Percentiles rank a stretch among this genome's conserved stretches.
Conservation (phyloP, 2,329 filamentous ascomycete genomes). For the Apiospora rasikravindrae region DNA sequence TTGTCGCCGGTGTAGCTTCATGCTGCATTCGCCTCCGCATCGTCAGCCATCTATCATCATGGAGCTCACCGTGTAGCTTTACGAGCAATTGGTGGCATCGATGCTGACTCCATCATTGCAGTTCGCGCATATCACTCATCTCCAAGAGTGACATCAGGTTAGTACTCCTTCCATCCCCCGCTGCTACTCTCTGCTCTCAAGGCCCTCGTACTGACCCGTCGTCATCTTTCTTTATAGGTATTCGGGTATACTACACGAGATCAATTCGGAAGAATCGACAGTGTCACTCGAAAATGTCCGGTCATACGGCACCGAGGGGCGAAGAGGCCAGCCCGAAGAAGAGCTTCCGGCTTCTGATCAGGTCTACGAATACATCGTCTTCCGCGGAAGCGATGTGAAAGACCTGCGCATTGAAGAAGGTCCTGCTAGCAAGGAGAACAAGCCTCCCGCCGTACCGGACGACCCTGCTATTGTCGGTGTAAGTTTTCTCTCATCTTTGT, state of each 20-base stretch:
- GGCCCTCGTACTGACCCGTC: conserved; percentile 23
- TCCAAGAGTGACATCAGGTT: conserved; percentile 98
- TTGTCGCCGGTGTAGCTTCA: conserved; percentile 20
- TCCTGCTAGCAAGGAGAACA: conserved; percentile 74
- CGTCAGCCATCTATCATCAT: conserved; percentile 22
- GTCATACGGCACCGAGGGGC: conserved; percentile 92
- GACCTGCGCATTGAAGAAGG: conserved; percentile 92
- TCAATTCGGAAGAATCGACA: conserved; percentile 96
- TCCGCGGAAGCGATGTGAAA: conserved; percentile 97
- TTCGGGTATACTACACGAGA: conserved; percentile 93
- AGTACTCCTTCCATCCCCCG: conserved; percentile 38
- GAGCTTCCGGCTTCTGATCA: conserved; percentile 85
- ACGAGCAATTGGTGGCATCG: conserved; percentile 27
- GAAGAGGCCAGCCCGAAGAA: conserved; percentile 76
- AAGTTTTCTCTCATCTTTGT: conserved; percentile 58
- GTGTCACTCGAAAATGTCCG: conserved; percentile 96
- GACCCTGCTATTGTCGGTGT: conserved; percentile 97
- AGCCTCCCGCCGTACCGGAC: conserved; percentile 81
- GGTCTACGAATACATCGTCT: conserved; percentile 98
- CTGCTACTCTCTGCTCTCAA: conserved; percentile 18
- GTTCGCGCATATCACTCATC: conserved; percentile 93
- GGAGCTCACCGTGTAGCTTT: conserved; percentile 16
- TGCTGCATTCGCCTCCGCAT: conserved; percentile 28
- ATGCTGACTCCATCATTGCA: conserved; percentile 43
- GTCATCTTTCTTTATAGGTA: conserved; percentile 67